These are phyloP conservation scores for Hemileccinum rubropunctum DNA, from an alignment of 768 basidiomycete genomes.

Conservation along the genomic window DNA sequence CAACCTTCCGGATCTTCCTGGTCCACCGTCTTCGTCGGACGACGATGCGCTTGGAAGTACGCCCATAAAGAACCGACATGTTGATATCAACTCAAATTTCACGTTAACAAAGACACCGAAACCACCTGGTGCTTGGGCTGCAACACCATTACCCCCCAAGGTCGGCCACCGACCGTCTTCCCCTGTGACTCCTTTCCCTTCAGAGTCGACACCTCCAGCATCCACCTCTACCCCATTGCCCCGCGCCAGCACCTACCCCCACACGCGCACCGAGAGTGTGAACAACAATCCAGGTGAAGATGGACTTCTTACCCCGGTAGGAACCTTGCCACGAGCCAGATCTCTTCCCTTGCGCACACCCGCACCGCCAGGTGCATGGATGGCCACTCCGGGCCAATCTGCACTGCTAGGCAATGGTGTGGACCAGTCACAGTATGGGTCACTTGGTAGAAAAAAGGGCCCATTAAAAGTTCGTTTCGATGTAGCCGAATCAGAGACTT, in stretches of 20 bases:
- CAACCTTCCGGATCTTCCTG: constrained; percentile 64
- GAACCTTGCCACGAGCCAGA: constrained; percentile 47
- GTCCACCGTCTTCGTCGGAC: constrained; percentile 54
- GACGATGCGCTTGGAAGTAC: constrained; percentile 40
- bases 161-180: constrained; percentile 13
- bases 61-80: constrained; percentile 19
- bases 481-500: constrained; percentile 35
- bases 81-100: constrained; percentile 19
- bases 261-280: constrained; percentile 15
- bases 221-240: constrained; percentile 27
- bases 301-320: constrained; percentile 41
- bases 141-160: constrained; percentile 35
- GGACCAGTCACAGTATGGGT: constrained; percentile 32
- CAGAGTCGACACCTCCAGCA: constrained; percentile 26
- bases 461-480: constrained; percentile 75
- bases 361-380: constrained; percentile 68
- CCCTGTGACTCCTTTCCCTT: constrained; percentile 15
- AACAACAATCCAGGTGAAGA: constrained; percentile 18
- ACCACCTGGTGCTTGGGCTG: constrained; percentile 46
- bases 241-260: constrained; percentile 12
- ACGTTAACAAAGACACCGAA: constrained; percentile 44
- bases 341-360: constrained; percentile 55
- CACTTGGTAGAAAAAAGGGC: constrained; percentile 46
- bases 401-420: constrained; percentile 10
- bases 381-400: constrained; percentile 49